Conservation (phyloP, 805 yeast genomes). For the Candida wancherniae region DNA sequence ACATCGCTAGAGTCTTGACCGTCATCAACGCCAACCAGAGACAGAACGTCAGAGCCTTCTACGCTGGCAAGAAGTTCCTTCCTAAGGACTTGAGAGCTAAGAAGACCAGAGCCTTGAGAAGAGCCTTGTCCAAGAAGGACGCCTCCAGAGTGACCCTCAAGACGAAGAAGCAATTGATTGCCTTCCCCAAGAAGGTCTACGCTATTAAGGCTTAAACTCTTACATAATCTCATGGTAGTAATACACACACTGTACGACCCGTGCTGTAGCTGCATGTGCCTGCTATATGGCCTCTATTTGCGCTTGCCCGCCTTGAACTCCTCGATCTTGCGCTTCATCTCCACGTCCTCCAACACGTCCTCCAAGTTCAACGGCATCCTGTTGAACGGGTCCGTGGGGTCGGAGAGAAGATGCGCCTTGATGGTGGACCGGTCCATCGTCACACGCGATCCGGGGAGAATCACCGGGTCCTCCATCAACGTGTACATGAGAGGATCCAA, state of each 20-base stretch:
- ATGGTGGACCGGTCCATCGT: slow-evolving; percentile 87
- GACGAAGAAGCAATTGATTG: slow-evolving; percentile 86
- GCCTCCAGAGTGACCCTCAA: slow-evolving; percentile 75
- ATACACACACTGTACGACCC: slow-evolving; percentile 19
- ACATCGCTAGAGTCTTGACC: slow-evolving; percentile 97
- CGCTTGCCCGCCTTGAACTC: slow-evolving; percentile 47
- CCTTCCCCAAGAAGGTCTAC: slow-evolving; percentile 98
- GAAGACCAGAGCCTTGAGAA: slow-evolving; percentile 99
- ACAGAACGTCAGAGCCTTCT: slow-evolving; percentile 89
- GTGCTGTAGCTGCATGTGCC: slow-evolving; percentile 3
- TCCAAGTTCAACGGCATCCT: slow-evolving; percentile 86
- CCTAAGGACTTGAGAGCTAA: slow-evolving; percentile 99
- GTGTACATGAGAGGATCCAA: slow-evolving; percentile 96
- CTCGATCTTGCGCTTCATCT: slow-evolving; percentile 55
- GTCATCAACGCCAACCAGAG: slow-evolving; percentile 96
- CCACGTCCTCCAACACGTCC: slow-evolving; percentile 77
- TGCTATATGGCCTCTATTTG: background rate
- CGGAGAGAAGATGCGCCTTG: slow-evolving; percentile 88
- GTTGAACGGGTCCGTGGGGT: slow-evolving; percentile 95
- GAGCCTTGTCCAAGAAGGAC: slow-evolving; percentile 88
- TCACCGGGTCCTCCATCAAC: slow-evolving; percentile 93
- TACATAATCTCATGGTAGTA: slow-evolving; percentile 19
- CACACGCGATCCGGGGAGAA: slow-evolving; percentile 80
- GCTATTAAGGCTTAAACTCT: slow-evolving; percentile 95
- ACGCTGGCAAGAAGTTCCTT: slow-evolving; percentile 90